phyloP scores from a whole-genome alignment of 106 monocot genomes.

The Hemerocallis citrina region DNA sequence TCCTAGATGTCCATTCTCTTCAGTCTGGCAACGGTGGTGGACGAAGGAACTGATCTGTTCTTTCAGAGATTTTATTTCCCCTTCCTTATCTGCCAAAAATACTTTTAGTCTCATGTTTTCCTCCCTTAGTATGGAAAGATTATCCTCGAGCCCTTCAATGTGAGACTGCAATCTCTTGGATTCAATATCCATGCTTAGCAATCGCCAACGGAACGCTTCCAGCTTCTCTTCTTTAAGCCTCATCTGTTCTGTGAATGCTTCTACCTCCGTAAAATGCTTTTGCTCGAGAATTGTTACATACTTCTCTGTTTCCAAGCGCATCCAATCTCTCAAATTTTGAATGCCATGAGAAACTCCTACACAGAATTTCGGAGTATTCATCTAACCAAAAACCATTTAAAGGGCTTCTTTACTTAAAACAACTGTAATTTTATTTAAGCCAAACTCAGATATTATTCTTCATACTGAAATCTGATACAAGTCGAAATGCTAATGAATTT shows the following conservation, averaged over 20 bases:
- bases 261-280: slow-evolving; percentile 58
- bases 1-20: background rate
- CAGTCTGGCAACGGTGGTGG: slow-evolving; percentile 16
- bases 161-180: slow-evolving; percentile 53
- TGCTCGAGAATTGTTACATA: too few relatives aligned
- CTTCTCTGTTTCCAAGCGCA: too few relatives aligned
- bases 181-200: slow-evolving; percentile 61
- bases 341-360: too few relatives aligned
- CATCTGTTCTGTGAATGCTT: slow-evolving; percentile 81
- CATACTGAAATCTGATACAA: too few relatives aligned
- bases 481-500: too few relatives aligned
- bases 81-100: slow-evolving; percentile 36
- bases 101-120: slow-evolving; percentile 47
- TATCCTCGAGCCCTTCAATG: slow-evolving; percentile 47
- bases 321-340: too few relatives aligned
- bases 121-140: slow-evolving; percentile 29
- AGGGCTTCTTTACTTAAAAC: too few relatives aligned
- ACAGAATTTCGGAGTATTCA: too few relatives aligned
- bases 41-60: slow-evolving; percentile 24
- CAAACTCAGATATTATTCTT: too few relatives aligned
- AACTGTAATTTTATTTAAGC: slow-evolving; percentile 33
- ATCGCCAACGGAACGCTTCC: slow-evolving; percentile 44
- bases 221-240: slow-evolving; percentile 79
- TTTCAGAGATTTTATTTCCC: slow-evolving; percentile 40
- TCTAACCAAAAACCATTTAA: too few relatives aligned